phyloP scores from a whole-genome alignment of 2,329 filamentous ascomycete genomes.

The Diplocarpon rosae region DNA sequence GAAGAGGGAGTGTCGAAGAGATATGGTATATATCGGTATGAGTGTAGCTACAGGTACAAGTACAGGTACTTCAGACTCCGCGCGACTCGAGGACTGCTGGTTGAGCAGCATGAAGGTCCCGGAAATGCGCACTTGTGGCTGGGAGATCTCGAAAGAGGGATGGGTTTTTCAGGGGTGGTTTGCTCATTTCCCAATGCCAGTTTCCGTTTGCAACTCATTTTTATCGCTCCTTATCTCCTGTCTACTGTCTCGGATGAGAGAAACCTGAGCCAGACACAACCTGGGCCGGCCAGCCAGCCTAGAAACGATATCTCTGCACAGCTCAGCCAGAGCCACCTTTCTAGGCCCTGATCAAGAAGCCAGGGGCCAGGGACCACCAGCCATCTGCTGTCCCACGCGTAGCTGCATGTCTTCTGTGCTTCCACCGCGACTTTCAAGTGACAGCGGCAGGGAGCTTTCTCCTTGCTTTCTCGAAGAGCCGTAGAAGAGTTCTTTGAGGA shows the following conservation, averaged over 20 bases:
- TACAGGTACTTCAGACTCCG: slow-evolving; percentile 9
- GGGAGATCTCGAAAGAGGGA: not conserved
- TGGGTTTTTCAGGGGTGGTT: not conserved
- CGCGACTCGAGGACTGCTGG: slow-evolving; percentile 19
- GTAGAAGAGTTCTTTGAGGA: slow-evolving; percentile 27
- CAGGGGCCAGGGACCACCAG: slow-evolving; percentile 5
- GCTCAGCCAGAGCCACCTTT: not conserved
- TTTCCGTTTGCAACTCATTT: not conserved
- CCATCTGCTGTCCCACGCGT: slow-evolving; percentile 18
- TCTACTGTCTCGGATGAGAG: not conserved
- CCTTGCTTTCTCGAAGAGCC: slow-evolving; percentile 32
- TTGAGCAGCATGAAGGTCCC: not conserved
- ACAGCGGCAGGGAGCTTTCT: slow-evolving; percentile 30
- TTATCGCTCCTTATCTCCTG: not conserved
- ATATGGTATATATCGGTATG: too few species aligned
- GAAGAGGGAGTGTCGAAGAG: slow-evolving; percentile 8
- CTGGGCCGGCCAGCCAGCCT: slow-evolving; percentile 1
- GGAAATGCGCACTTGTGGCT: not conserved
- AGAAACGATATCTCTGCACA: slow-evolving; percentile 4
- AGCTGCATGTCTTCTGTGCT: slow-evolving; percentile 20
- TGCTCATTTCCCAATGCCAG: not conserved
- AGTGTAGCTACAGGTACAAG: too few species aligned
- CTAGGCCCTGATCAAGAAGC: too few species aligned
- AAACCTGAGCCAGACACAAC: slow-evolving; percentile 1
- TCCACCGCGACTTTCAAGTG: slow-evolving; percentile 27